Base-by-base conservation (phyloP, 1,139 yeast genomes). In the Hyphopichia fennica region DNA sequence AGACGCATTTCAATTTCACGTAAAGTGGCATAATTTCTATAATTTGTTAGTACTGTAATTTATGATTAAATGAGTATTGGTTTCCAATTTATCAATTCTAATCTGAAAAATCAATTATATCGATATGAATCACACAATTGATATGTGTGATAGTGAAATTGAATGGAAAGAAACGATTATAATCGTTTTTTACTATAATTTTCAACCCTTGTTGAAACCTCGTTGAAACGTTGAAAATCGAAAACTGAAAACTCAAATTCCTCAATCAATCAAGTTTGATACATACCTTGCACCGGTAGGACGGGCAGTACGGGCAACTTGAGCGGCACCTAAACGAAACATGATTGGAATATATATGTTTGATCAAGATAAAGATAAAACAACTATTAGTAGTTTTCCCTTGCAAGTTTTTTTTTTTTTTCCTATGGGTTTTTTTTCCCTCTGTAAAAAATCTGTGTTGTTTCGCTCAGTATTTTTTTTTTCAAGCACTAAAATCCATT, bases 1-100 rank as follows among this genome's bases (percentile, higher is more conserved):
- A 93, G 84, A 79, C 99, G 95, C 72, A 81, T 87, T 79, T 93
- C 99, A 66, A 93, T 95, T 75, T 93, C 99, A 79, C 98, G 91
- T 68, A 93, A 82, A 59, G 99, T 93, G 64, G 99, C 99, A 80
- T 89, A 91, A 79, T 84, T 83, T 86, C 96, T 87, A 28, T 16
- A 35, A 9, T 9, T 7, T 15, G 55, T 57, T 54, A 56, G 59
- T 56, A 55, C n/a, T n/a, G n/a, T n/a, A n/a, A n/a, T n/a, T n/a
- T n/a, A n/a, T n/a, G n/a, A n/a, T n/a, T n/a, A n/a, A n/a, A n/a
- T n/a, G n/a, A n/a, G n/a, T n/a, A n/a, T n/a, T n/a, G n/a, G n/a
- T n/a, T n/a, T n/a, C n/a, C n/a, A n/a, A n/a, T n/a, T n/a, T n/a
- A n/a, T n/a, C n/a, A n/a, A n/a, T n/a, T n/a, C n/a, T n/a, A n/a